A percentile compares a stretch with the other conserved stretches of the same genome.
phyloP scores from a whole-genome alignment of 176 grass and related monocot genomes.

The Ananas comosus region DNA sequence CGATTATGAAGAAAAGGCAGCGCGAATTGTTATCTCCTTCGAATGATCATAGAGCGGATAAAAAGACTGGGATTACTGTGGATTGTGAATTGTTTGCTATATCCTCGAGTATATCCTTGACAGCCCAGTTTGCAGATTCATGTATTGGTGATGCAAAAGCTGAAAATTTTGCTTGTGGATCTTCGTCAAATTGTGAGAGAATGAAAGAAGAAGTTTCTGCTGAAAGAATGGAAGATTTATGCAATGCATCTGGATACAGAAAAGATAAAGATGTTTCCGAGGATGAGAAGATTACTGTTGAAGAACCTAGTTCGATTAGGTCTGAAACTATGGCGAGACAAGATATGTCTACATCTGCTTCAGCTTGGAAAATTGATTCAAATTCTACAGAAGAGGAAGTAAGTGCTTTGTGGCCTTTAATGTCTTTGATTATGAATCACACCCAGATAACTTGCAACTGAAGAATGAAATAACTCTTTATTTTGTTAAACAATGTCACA shows the following conservation, averaged over 20 bases:
- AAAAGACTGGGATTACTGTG: slow-evolving; percentile 19
- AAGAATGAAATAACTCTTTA: background rate
- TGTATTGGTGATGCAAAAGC: slow-evolving; percentile 12
- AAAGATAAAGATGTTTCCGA: slow-evolving; percentile 7
- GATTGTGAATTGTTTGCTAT: too few relatives aligned
- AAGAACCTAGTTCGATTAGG: too few relatives aligned
- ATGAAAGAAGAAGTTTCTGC: slow-evolving; percentile 26
- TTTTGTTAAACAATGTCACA: background rate
- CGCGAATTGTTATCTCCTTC: slow-evolving; percentile 63
- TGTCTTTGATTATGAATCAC: background rate
- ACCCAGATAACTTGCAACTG: background rate
- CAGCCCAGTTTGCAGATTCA: too few relatives aligned
- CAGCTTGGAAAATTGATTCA: background rate
- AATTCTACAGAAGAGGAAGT: slow-evolving; percentile 16
- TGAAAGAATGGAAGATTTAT: slow-evolving; percentile 22
- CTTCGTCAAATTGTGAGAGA: background rate
- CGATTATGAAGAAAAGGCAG: slow-evolving; percentile 87
- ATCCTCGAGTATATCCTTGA: too few relatives aligned
- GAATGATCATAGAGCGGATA: slow-evolving; percentile 16
- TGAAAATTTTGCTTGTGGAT: slow-evolving; percentile 9
- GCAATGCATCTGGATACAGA: slow-evolving; percentile 5
- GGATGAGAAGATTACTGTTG: too few relatives aligned
- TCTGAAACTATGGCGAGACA: too few relatives aligned
- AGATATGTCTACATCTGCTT: too few relatives aligned
- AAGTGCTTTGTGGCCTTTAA: slow-evolving; percentile 21